Evolutionary conservation across 2,329 filamentous ascomycete species (phyloP).

Genomic region (Alternaria sp.): DNA sequence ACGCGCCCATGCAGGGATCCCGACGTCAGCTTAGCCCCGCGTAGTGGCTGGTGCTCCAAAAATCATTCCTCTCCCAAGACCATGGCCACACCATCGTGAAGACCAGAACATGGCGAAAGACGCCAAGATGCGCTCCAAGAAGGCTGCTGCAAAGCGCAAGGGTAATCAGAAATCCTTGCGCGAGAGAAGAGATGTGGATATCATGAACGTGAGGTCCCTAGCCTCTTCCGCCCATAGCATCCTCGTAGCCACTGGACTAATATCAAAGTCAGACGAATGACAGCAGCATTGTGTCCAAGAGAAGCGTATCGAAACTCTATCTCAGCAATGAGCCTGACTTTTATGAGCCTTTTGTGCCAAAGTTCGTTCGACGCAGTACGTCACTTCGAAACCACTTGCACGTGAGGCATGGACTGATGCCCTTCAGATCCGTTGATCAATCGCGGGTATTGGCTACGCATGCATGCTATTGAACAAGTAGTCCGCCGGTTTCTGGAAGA

Average conservation of each 20-base stretch:
- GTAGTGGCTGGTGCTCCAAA: conserved; percentile 27
- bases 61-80: conserved; percentile 18
- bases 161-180: conserved; percentile 26
- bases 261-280: conserved; percentile 73
- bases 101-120: conserved; percentile 15
- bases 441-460: conserved; percentile 84
- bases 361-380: conserved; percentile 71
- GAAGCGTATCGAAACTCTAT: conserved; percentile 90
- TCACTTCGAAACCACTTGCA: background rate
- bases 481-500: conserved; percentile 75
- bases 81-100: conserved; percentile 1
- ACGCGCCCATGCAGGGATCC: conserved; percentile 25
- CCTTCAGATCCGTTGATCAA: conserved; percentile 77
- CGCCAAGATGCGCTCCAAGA: conserved; percentile 18
- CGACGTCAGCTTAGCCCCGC: conserved; percentile 25
- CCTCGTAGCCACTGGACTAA: conserved; percentile 6
- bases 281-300: conserved; percentile 89
- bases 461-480: conserved; percentile 79
- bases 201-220: conserved; percentile 59
- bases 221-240: background rate
- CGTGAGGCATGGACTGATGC: background rate
- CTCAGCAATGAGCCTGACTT: conserved; percentile 78
- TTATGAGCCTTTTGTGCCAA: conserved; percentile 86
- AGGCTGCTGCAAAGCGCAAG: conserved; percentile 14
- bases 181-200: conserved; percentile 57